These are phyloP conservation scores for Hyphopichia homilentoma DNA, from an alignment of 805 yeast species.

Conservation along the genomic window DNA sequence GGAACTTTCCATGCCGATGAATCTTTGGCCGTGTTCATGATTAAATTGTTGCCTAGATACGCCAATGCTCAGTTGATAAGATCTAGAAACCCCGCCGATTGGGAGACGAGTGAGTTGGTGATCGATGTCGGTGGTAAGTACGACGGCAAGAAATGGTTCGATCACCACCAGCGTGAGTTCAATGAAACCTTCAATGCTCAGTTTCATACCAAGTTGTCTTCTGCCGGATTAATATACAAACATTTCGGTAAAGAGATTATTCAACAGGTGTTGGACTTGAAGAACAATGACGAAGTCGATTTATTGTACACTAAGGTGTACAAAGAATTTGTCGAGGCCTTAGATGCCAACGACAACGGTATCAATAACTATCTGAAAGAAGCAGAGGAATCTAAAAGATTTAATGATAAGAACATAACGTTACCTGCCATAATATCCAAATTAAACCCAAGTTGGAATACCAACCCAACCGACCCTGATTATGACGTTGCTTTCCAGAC, in stretches of 20 bases:
- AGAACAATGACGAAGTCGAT: slow-evolving; percentile 45
- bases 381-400: slow-evolving; percentile 54
- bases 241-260: slow-evolving; percentile 76
- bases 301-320: slow-evolving; percentile 74
- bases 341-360: slow-evolving; percentile 97
- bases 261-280: slow-evolving; percentile 38
- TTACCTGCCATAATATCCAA: slow-evolving; percentile 75
- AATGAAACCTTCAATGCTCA: slow-evolving; percentile 62
- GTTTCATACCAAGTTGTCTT: slow-evolving; percentile 75
- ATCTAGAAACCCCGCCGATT: slow-evolving; percentile 75
- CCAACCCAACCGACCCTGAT: slow-evolving; percentile 58
- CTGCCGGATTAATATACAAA: slow-evolving; percentile 92
- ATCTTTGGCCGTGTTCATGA: slow-evolving; percentile 86
- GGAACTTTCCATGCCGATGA: slow-evolving; percentile 98
- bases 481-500: slow-evolving; percentile 62
- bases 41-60: slow-evolving; percentile 67
- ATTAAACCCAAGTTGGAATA: slow-evolving; percentile 85
- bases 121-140: slow-evolving; percentile 94
- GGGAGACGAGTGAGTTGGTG: slow-evolving; percentile 87
- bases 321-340: slow-evolving; percentile 80
- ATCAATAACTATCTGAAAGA: slow-evolving; percentile 60
- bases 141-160: slow-evolving; percentile 81
- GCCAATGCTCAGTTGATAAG: slow-evolving; percentile 67
- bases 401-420: slow-evolving; percentile 68
- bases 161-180: slow-evolving; percentile 96